These are phyloP conservation scores for Trichosphaerium sp. DNA, from an alignment of 78 protist species.

Conservation along the genomic window DNA sequence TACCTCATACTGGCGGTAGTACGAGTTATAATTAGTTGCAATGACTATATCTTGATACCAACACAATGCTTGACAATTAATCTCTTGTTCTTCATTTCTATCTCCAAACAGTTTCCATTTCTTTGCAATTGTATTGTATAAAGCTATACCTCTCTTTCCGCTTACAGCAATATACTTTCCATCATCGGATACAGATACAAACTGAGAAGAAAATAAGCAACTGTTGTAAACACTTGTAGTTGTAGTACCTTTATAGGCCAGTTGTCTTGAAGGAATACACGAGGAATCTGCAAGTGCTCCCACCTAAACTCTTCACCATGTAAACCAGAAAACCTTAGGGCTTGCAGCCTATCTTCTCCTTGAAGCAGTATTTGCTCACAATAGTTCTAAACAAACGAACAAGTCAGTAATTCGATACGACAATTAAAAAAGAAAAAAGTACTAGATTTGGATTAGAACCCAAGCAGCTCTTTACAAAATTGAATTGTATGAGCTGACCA, in stretches of 20 bases:
- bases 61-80: slow-evolving; percentile 13
- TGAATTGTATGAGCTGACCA: slow-evolving; percentile 41
- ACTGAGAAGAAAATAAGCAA: background rate
- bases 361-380: slow-evolving; percentile 40
- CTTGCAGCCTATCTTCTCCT: slow-evolving; percentile 38
- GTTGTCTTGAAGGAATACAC: slow-evolving; percentile 32
- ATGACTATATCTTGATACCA: slow-evolving; percentile 31
- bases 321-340: slow-evolving; percentile 29
- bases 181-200: slow-evolving; percentile 23
- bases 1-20: too few relatives aligned
- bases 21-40: background rate
- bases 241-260: slow-evolving; percentile 34
- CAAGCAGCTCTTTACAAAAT: slow-evolving; percentile 23
- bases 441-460: slow-evolving; percentile 26
- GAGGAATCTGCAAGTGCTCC: slow-evolving; percentile 47
- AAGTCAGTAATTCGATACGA: background rate
- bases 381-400: slow-evolving; percentile 3
- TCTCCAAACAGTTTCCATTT: slow-evolving; percentile 63
- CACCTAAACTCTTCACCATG: slow-evolving; percentile 47
- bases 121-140: slow-evolving; percentile 34
- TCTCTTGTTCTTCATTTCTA: slow-evolving; percentile 38
- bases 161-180: slow-evolving; percentile 41
- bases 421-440: background rate
- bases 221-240: background rate
- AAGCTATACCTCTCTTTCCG: slow-evolving; percentile 27